Evolutionary conservation across 306 rosid species (phyloP).

Genomic region (Casuarina glauca): DNA sequence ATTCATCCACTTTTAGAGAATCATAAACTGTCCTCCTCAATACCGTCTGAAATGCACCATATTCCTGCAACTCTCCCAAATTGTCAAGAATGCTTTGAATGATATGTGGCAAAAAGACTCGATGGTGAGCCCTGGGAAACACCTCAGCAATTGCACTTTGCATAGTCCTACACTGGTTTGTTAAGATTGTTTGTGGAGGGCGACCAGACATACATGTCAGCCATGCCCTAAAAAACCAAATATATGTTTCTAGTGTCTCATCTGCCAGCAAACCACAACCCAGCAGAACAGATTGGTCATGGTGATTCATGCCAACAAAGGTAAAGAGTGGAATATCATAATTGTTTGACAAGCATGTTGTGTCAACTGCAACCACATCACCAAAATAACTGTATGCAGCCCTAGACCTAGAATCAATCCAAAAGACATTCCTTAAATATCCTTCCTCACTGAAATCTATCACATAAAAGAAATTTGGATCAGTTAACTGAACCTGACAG

Average conservation of each 20-base stretch:
- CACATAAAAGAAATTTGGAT: slow-evolving; percentile 84
- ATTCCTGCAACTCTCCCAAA: slow-evolving; percentile 60
- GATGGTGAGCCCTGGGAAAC: slow-evolving; percentile 88
- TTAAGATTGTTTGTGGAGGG: slow-evolving; percentile 84
- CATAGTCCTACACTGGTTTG: slow-evolving; percentile 67
- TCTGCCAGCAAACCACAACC: slow-evolving; percentile 92
- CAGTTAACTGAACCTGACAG: slow-evolving; percentile 57
- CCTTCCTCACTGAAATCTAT: slow-evolving; percentile 91
- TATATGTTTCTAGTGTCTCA: slow-evolving; percentile 71
- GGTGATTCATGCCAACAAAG: slow-evolving; percentile 89
- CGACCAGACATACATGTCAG: slow-evolving; percentile 91
- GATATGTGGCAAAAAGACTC: slow-evolving; percentile 58
- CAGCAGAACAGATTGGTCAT: slow-evolving; percentile 66
- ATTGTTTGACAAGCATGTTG: slow-evolving; percentile 70
- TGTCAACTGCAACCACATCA: slow-evolving; percentile 78
- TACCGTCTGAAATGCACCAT: slow-evolving; percentile 57
- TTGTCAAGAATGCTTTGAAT: slow-evolving; percentile 70
- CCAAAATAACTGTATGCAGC: slow-evolving; percentile 80
- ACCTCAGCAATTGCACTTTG: slow-evolving; percentile 81
- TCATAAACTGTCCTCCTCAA: slow-evolving; percentile 54
- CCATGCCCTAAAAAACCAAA: slow-evolving; percentile 97
- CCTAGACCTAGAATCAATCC: slow-evolving; percentile 89
- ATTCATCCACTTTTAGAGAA: slow-evolving; percentile 69
- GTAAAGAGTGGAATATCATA: slow-evolving; percentile 77
- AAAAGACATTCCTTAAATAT: slow-evolving; percentile 73